Evolutionary conservation across 139 green algal species (phyloP).

Genomic region (Desmodesmus armatus): DNA sequence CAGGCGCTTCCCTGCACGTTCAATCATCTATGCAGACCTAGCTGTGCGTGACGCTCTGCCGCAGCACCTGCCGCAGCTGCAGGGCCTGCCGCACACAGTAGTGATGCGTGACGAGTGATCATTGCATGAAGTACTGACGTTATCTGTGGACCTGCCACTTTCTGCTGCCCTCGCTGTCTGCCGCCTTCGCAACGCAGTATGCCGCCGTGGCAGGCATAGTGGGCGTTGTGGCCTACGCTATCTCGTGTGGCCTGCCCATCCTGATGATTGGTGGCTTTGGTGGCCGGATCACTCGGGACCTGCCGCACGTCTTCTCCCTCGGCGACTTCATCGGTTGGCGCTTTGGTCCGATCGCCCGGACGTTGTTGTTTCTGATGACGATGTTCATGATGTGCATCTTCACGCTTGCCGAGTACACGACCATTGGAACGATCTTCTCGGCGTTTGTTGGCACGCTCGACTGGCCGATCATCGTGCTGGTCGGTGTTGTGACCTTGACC

Average conservation of each 20-base stretch:
- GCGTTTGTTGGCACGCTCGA: slow-evolving; percentile 63
- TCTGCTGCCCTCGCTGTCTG: slow-evolving; percentile 10
- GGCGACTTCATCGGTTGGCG: slow-evolving; percentile 77
- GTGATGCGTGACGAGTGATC: too few relatives aligned
- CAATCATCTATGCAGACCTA: too few relatives aligned
- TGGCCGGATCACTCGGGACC: slow-evolving; percentile 3
- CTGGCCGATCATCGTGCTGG: slow-evolving; percentile 77
- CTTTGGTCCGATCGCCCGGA: slow-evolving; percentile 66
- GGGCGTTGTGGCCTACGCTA: slow-evolving; percentile 75
- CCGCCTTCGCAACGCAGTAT: slow-evolving; percentile 40
- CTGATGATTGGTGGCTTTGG: slow-evolving; percentile 67
- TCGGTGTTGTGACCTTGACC: slow-evolving; percentile 67
- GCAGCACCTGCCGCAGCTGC: too few relatives aligned
- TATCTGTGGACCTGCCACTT: too few relatives aligned
- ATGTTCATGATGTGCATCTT: slow-evolving; percentile 82
- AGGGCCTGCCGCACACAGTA: too few relatives aligned
- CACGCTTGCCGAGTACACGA: slow-evolving; percentile 55
- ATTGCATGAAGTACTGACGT: too few relatives aligned
- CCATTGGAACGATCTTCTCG: slow-evolving; percentile 79
- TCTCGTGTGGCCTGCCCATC: slow-evolving; percentile 79
- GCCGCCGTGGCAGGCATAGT: slow-evolving; percentile 71
- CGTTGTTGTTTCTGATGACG: slow-evolving; percentile 61
- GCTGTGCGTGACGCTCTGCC: too few relatives aligned
- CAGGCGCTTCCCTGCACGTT: too few relatives aligned
- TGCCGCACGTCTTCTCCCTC: slow-evolving; percentile 59